These are phyloP conservation scores for Pyrenochaeta sp. DNA, from an alignment of 2,329 filamentous ascomycete species.

Conservation along the genomic window DNA sequence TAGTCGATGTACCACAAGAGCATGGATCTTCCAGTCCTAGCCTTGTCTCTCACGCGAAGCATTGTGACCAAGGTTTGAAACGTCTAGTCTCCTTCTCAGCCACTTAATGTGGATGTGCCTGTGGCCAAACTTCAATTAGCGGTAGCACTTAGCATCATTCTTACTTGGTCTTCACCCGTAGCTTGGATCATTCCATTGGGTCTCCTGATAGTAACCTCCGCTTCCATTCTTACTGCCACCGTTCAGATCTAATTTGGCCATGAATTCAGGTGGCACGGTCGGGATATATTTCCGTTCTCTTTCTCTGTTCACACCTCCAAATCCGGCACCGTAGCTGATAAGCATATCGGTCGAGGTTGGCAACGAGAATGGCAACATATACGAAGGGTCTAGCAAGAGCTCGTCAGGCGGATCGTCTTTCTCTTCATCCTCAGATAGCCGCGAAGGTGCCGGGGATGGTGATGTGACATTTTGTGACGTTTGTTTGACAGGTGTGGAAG, in stretches of 20 bases:
- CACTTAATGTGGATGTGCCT: conserved; percentile 13
- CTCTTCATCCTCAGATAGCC: conserved; percentile 60
- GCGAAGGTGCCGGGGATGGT: conserved; percentile 44
- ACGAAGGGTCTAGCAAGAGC: conserved; percentile 83
- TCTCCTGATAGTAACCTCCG: conserved; percentile 41
- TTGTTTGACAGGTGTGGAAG: conserved; percentile 43
- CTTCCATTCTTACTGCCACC: conserved; percentile 48
- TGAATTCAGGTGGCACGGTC: conserved; percentile 90
- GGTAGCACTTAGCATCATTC: neutral
- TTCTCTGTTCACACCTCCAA: conserved; percentile 91
- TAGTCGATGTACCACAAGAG: neutral
- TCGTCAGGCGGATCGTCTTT: conserved; percentile 76
- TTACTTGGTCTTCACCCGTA: conserved; percentile 38
- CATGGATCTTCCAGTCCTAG: neutral
- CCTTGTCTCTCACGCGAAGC: conserved; percentile 1
- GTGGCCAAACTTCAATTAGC: conserved; percentile 11
- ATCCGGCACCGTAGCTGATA: conserved; percentile 91
- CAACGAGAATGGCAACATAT: conserved; percentile 94
- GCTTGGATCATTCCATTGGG: conserved; percentile 44
- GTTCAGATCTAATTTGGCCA: conserved; percentile 79
- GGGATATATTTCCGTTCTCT: conserved; percentile 95
- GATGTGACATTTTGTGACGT: conserved; percentile 33
- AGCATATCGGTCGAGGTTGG: conserved; percentile 98
- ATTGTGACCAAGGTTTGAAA: conserved; percentile 4
- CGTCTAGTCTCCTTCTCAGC: conserved; percentile 9